These are phyloP conservation scores for Alternaria atra DNA, from an alignment of 2,329 filamentous ascomycete species.

Conservation along the genomic window DNA sequence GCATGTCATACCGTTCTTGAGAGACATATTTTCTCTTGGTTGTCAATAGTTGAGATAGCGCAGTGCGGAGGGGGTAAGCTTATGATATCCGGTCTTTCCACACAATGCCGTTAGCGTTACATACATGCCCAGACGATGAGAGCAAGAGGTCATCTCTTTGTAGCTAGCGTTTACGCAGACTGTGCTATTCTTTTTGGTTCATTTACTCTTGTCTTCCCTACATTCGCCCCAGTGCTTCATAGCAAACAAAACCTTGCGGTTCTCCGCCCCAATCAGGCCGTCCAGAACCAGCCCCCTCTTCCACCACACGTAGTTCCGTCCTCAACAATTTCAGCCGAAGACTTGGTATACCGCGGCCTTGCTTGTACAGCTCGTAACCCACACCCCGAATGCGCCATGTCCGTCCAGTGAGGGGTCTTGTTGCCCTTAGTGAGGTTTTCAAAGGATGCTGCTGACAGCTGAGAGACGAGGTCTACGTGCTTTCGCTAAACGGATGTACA, in stretches of 20 bases:
- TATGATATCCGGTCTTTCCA: not conserved
- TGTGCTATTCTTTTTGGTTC: not conserved
- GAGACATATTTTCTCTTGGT: not conserved
- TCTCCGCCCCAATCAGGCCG: not conserved
- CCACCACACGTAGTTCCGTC: too few species aligned
- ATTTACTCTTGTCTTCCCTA: not conserved
- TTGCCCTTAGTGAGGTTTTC: not conserved
- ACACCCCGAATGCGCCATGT: not conserved
- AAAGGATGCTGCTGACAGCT: not conserved
- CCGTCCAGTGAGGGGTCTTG: not conserved
- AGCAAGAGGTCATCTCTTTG: not conserved
- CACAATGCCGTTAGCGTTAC: not conserved
- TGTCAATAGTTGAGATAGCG: not conserved
- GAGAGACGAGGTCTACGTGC: not conserved
- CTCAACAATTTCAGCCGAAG: not conserved
- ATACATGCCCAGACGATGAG: not conserved
- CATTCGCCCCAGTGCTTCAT: not conserved
- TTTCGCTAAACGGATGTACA: not conserved
- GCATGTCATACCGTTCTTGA: slow-evolving; percentile 1
- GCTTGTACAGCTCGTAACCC: not conserved
- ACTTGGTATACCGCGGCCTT: not conserved
- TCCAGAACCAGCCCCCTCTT: not conserved
- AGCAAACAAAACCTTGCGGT: not conserved
- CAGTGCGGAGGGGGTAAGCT: not conserved
- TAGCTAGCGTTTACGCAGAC: not conserved